phyloP scores from a whole-genome alignment of 768 basidiomycete species.

The Auriculariales sp. region DNA sequence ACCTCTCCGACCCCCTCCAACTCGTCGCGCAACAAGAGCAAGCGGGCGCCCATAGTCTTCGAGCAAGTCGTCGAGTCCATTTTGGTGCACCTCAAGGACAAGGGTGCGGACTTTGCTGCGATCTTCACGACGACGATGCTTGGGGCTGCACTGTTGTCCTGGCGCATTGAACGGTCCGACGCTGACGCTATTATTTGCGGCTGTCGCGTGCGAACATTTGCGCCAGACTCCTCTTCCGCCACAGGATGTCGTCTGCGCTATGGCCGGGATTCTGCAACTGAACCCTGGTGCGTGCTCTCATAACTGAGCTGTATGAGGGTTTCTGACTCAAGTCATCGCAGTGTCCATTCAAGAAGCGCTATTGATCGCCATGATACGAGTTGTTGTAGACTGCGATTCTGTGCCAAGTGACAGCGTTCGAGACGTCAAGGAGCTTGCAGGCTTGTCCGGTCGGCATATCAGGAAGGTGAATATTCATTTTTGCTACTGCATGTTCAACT shows the following conservation, averaged over 20 bases:
- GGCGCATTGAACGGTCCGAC: constrained; percentile 30
- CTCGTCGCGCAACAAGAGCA: background rate
- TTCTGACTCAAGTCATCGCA: constrained; percentile 15
- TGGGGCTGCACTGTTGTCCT: background rate
- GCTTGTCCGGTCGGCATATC: constrained; percentile 38
- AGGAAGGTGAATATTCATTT: constrained; percentile 28
- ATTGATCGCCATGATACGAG: constrained; percentile 54
- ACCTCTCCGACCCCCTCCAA: background rate
- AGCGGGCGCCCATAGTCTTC: constrained; percentile 24
- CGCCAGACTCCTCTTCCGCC: constrained; percentile 37
- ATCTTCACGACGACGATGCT: background rate
- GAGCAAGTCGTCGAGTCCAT: constrained; percentile 44
- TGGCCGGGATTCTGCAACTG: constrained; percentile 24
- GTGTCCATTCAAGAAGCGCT: constrained; percentile 62
- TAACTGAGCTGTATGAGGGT: constrained; percentile 7
- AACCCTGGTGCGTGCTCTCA: constrained; percentile 27
- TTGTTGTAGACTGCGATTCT: constrained; percentile 43
- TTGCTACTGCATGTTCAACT: background rate
- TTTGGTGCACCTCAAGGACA: constrained; percentile 30
- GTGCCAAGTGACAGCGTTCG: constrained; percentile 31
- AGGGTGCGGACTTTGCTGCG: background rate
- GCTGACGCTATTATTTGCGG: constrained; percentile 49
- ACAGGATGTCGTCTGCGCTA: constrained; percentile 28
- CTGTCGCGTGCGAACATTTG: constrained; percentile 50
- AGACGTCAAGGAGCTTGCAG: constrained; percentile 28